Conservation (phyloP, 768 basidiomycete species). For the Ramaria sp. region DNA sequence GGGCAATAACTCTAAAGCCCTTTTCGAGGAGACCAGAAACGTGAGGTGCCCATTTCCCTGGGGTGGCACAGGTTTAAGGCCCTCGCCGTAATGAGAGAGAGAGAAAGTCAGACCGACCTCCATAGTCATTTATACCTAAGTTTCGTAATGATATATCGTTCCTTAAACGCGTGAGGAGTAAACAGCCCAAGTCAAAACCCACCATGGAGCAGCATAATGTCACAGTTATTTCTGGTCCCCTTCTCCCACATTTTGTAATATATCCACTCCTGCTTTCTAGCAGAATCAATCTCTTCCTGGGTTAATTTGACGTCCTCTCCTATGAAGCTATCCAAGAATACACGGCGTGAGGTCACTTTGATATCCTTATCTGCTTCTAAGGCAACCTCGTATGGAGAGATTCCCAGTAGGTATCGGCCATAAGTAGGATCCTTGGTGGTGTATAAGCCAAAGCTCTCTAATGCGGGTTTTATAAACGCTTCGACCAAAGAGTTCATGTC, state of each 20-base stretch:
- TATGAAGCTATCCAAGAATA: slow-evolving; percentile 19
- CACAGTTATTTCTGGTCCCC: slow-evolving; percentile 19
- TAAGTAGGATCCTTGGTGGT: slow-evolving; percentile 23
- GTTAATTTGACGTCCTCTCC: slow-evolving; percentile 21
- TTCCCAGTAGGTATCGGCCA: slow-evolving; percentile 21
- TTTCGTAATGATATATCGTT: not conserved
- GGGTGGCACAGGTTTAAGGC: not conserved
- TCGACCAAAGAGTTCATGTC: slow-evolving; percentile 4
- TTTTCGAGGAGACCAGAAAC: slow-evolving; percentile 19
- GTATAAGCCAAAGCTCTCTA: slow-evolving; percentile 19
- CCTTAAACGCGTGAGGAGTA: not conserved
- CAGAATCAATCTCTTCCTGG: slow-evolving; percentile 19
- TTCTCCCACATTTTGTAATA: slow-evolving; percentile 24
- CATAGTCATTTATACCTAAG: slow-evolving; percentile 6
- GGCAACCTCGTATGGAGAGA: slow-evolving; percentile 18
- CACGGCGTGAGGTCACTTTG: slow-evolving; percentile 17
- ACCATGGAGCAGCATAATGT: slow-evolving; percentile 26
- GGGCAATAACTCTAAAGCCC: slow-evolving; percentile 25
- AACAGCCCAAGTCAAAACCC: not conserved
- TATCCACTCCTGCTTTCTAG: slow-evolving; percentile 21
- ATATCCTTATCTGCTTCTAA: slow-evolving; percentile 19
- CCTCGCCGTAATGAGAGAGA: not conserved
- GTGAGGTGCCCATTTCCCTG: slow-evolving; percentile 22
- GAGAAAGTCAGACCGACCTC: slow-evolving; percentile 15
- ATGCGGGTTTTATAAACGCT: slow-evolving; percentile 19